Evolutionary conservation across 2,329 filamentous ascomycete species (phyloP), one percentile per base, ranked within the genome.

Genomic region (Alternaria atra): DNA sequence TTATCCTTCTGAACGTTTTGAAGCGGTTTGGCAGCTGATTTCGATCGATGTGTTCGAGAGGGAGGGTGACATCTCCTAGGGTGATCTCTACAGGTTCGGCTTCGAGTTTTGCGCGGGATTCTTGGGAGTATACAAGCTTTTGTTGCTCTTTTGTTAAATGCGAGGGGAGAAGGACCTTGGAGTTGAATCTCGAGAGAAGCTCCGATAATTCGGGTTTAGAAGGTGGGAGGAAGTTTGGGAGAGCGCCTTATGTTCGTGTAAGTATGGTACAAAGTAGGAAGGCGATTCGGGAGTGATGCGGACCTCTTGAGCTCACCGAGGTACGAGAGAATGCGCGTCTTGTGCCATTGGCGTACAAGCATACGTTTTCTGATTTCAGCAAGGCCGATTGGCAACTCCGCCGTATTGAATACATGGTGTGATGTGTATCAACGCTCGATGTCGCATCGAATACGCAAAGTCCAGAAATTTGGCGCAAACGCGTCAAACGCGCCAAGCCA

Each of bases 121-220:
- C 77, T 17, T 73, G 60, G 46, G 71, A 69, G 74, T 79, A 83
- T 64, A 84, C 79, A 30, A 84, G 77, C 59, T 77, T 72, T 30
- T 74, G 68, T 64, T 84, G 81, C 39, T 75, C 73, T 15, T 68
- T 63, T 58, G 73, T 78, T 53, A 85, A 77, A 68, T 82, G 79
- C 6, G 57, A 56, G 13, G 82, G 82, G 23, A 84, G 75, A 59
- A 84, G 77, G 66, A 84, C 69, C 52, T 80, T 80, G 46, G 72
- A 73, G 63, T 83, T 82, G 53, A 83, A 71, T 9, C 64, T 73
- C 6, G 71, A 64, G 58, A 84, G 79, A 35, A 81, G 63, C 20
- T 68, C 51, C 51, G 81, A 72, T 55, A 84, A 80, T 44, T 80
- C 76, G 50, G 79, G 72, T 13, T 75, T 77, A 10, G 80, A 77